A percentile compares a stretch with the other conserved stretches of the same genome.
Evolutionary conservation across 805 yeast genomes (phyloP).

Genomic region (Sugiyamaella valdiviana): DNA sequence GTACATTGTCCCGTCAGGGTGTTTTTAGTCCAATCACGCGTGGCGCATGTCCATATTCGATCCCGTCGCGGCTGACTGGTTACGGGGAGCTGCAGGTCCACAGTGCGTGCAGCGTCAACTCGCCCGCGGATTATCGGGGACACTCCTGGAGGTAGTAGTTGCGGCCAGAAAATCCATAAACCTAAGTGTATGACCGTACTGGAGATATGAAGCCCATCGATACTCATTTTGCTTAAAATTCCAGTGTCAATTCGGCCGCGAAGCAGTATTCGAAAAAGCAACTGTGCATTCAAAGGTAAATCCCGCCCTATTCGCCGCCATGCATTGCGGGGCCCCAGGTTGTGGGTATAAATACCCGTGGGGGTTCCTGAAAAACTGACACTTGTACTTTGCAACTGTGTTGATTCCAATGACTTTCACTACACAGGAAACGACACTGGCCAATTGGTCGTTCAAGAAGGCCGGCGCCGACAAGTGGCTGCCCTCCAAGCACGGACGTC

Average conservation of each 20-base stretch:
- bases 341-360: background rate
- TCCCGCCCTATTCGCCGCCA: background rate
- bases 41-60: too few relatives aligned
- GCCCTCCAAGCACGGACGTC: slow-evolving; percentile 12
- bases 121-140: too few relatives aligned
- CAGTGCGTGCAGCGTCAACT: too few relatives aligned
- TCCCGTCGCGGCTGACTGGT: too few relatives aligned
- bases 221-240: too few relatives aligned
- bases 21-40: too few relatives aligned
- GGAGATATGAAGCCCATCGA: too few relatives aligned
- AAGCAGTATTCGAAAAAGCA: background rate
- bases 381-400: background rate
- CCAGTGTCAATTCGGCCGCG: background rate
- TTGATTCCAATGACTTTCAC: background rate
- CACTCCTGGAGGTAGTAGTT: too few relatives aligned
- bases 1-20: too few relatives aligned
- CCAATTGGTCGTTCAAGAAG: slow-evolving; percentile 18
- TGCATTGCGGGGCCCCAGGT: background rate
- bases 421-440: slow-evolving; percentile 2
- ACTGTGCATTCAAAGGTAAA: background rate
- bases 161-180: too few relatives aligned
- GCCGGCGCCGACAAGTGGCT: slow-evolving; percentile 17
- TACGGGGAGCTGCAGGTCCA: too few relatives aligned
- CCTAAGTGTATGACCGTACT: too few relatives aligned
- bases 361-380: background rate